A percentile compares a stretch with the other conserved stretches of the same genome.
Conservation (phyloP, 2,329 filamentous ascomycete species). For the Pseudogymnoascus sp. region DNA sequence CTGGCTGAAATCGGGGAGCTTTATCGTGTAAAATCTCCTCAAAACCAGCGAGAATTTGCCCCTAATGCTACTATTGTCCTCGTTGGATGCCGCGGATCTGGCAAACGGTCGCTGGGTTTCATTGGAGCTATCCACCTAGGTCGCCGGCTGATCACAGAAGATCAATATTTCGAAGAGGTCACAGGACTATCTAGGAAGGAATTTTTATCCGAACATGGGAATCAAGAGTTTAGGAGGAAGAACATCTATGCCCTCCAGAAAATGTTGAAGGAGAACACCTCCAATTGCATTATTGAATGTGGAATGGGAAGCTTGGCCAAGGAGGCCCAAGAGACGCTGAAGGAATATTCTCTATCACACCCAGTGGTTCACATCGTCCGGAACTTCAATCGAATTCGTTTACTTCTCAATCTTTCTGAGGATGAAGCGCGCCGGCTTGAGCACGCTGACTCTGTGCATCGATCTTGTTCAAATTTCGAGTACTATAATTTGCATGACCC, state of each 20-base stretch:
- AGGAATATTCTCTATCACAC: constrained; percentile 54
- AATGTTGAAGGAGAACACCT: constrained; percentile 51
- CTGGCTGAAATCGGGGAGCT: constrained; percentile 9
- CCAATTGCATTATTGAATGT: constrained; percentile 62
- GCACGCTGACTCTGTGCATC: constrained; percentile 37
- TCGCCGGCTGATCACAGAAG: constrained; percentile 61
- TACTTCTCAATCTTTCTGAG: constrained; percentile 36
- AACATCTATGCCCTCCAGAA: constrained; percentile 56
- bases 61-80: constrained; percentile 63
- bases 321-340: constrained; percentile 44
- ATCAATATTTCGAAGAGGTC: constrained; percentile 58
- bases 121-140: constrained; percentile 67
- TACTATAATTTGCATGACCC: constrained; percentile 49
- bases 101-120: constrained; percentile 70
- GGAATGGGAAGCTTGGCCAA: constrained; percentile 48
- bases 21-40: constrained; percentile 28
- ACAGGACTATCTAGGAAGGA: constrained; percentile 54
- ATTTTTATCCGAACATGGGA: constrained; percentile 57
- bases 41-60: constrained; percentile 32
- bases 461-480: constrained; percentile 55
- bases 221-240: constrained; percentile 53
- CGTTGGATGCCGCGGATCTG: constrained; percentile 66
- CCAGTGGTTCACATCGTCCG: constrained; percentile 65
- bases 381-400: constrained; percentile 55
- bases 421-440: constrained; percentile 36